Base-by-base conservation (phyloP, 345 rosid species). In the Xanthoceras sorbifolium region DNA sequence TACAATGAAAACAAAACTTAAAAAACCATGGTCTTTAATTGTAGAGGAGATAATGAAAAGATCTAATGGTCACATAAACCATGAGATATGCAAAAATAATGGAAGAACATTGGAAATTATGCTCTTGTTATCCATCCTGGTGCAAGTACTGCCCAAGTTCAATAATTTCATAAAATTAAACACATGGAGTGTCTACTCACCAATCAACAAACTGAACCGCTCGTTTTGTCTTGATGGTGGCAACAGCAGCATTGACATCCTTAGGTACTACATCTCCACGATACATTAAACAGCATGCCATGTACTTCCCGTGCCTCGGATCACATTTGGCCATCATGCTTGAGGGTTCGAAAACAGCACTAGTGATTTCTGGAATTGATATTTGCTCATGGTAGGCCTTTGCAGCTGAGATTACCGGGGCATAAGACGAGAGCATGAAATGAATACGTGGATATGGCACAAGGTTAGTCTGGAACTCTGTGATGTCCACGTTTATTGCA, bases 291-390 rank as follows among this genome's bases (percentile, higher is more conserved):
- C 92, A 92, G 57, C 97, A 92, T 52, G 93, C 95, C 93, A 90
- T 92, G 86, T 90, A 90, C 80, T 92, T 92, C 64, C 94, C 97
- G 1, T 90, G 94, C 83, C 97, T 86, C 23, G 97, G 94, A 77
- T 92, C 97, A 76, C 93, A 92, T 86, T 90, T 92, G 55, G 93
- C 93, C 97, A 90, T 92, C 97, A 89, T 90, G 76, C 86, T 90
- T 20, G 93, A 86, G 25, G 97, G 97, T 70, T 92, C 93, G 78
- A 92, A 92, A 71, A 90, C 94, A 31, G 92, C 83, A 73, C 84
- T 90, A 1, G 97, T 92, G 79, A 92, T 88, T 82, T 92, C 97
- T 62, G 93, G 91, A 72, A 92, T 85, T 0, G 94, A 92, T 34
- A 90, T 79, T 85, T 89, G 94, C 82, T 92, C 94, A 59, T 90